Percentiles rank a stretch among this genome's conserved stretches.
These are phyloP conservation scores for Russula sp. DNA, from an alignment of 768 basidiomycete genomes.

Conservation along the genomic window DNA sequence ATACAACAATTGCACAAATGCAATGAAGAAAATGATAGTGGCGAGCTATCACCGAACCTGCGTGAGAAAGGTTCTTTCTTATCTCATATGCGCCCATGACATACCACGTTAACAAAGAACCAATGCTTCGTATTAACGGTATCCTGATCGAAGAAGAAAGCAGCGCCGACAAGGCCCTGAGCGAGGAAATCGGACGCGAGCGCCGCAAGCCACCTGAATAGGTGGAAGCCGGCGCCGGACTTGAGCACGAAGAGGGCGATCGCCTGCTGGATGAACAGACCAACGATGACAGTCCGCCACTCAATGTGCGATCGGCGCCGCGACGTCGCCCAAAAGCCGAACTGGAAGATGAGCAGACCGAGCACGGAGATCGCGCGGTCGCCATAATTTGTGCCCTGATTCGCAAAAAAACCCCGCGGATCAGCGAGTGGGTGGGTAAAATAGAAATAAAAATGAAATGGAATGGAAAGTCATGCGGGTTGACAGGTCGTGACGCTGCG, in stretches of 20 bases:
- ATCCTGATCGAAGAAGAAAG: slow-evolving; percentile 75
- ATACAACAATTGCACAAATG: slow-evolving; percentile 88
- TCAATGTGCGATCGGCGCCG: slow-evolving; percentile 56
- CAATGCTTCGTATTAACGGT: slow-evolving; percentile 56
- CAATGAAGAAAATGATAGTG: slow-evolving; percentile 91
- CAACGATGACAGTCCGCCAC: slow-evolving; percentile 87
- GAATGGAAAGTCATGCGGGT: neutral
- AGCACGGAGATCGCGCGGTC: slow-evolving; percentile 79
- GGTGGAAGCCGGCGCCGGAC: slow-evolving; percentile 69
- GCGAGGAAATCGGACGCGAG: slow-evolving; percentile 76
- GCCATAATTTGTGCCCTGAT: slow-evolving; percentile 57
- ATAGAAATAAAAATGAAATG: neutral
- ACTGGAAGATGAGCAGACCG: slow-evolving; percentile 76
- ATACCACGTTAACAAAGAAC: slow-evolving; percentile 79
- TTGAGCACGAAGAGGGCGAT: slow-evolving; percentile 90
- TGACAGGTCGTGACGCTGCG: too few relatives aligned
- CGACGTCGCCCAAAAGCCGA: slow-evolving; percentile 65
- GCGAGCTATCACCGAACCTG: slow-evolving; percentile 41
- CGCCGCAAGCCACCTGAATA: slow-evolving; percentile 79
- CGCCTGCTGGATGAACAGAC: slow-evolving; percentile 77
- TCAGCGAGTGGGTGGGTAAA: slow-evolving; percentile 1
- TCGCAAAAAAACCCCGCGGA: neutral
- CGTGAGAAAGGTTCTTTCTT: neutral
- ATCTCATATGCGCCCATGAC: slow-evolving; percentile 24
- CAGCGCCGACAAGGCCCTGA: slow-evolving; percentile 62